phyloP scores from a whole-genome alignment of 2,329 filamentous ascomycete species.

The Pestalotiopsis sp. region DNA sequence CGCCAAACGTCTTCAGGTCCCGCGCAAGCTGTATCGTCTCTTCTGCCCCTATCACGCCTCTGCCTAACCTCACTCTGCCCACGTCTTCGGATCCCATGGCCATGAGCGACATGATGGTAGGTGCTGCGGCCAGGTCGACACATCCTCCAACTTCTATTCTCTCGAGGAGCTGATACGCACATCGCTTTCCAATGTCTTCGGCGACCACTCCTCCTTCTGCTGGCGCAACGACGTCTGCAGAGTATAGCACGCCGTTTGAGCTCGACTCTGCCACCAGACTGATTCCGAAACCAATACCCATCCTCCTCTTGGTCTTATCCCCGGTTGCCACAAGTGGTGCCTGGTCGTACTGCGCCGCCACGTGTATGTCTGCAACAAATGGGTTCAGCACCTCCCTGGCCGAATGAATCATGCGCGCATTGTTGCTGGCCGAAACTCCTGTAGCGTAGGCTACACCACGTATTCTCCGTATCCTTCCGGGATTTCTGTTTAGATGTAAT shows the following conservation, averaged over 20 bases:
- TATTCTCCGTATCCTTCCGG: slow-evolving; percentile 85
- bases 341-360: slow-evolving; percentile 79
- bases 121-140: slow-evolving; percentile 70
- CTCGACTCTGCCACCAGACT: slow-evolving; percentile 92
- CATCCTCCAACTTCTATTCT: slow-evolving; percentile 82
- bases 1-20: slow-evolving; percentile 86
- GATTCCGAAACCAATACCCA: slow-evolving; percentile 89
- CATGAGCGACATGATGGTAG: slow-evolving; percentile 85
- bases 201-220: slow-evolving; percentile 80
- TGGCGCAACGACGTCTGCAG: slow-evolving; percentile 78
- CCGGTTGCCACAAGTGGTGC: slow-evolving; percentile 57
- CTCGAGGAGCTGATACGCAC: slow-evolving; percentile 88
- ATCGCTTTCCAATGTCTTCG: slow-evolving; percentile 87
- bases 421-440: slow-evolving; percentile 90
- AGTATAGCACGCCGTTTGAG: slow-evolving; percentile 78
- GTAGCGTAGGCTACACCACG: slow-evolving; percentile 92
- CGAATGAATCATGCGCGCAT: slow-evolving; percentile 91
- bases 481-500: slow-evolving; percentile 79
- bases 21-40: slow-evolving; percentile 79
- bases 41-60: slow-evolving; percentile 80
- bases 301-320: slow-evolving; percentile 62
- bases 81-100: slow-evolving; percentile 98
- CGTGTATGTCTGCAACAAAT: slow-evolving; percentile 85
- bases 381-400: slow-evolving; percentile 86
- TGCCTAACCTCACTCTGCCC: slow-evolving; percentile 79